Evolutionary conservation across 1,284 basidiomycete genomes (phyloP).

Genomic region (Psilocybe mexicana): DNA sequence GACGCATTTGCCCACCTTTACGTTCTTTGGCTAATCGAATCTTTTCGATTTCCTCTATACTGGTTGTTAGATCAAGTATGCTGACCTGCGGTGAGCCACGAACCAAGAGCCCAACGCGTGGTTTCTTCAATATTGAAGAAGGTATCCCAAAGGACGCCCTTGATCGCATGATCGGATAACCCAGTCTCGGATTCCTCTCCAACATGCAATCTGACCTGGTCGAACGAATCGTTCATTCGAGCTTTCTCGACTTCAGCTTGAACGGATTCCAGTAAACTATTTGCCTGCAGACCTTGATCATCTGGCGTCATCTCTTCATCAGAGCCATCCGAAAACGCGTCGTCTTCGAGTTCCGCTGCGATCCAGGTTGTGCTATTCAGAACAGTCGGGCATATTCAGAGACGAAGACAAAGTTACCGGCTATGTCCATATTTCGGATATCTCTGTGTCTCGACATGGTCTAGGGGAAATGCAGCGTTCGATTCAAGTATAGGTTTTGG

Average conservation of each 20-base stretch:
- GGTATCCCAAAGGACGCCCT: slow-evolving; percentile 84
- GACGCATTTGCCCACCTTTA: slow-evolving; percentile 70
- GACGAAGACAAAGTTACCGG: slow-evolving; percentile 51
- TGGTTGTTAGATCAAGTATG: slow-evolving; percentile 9
- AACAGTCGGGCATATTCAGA: neutral
- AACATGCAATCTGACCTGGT: slow-evolving; percentile 65
- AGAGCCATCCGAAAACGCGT: slow-evolving; percentile 68
- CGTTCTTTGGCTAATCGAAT: slow-evolving; percentile 61
- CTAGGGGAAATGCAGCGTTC: neutral
- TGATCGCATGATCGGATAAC: slow-evolving; percentile 75
- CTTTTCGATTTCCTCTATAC: slow-evolving; percentile 60
- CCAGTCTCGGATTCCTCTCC: slow-evolving; percentile 68
- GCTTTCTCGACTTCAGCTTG: slow-evolving; percentile 44
- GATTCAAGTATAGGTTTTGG: neutral
- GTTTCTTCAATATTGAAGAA: slow-evolving; percentile 87
- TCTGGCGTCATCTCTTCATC: slow-evolving; percentile 72
- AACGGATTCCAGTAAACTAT: slow-evolving; percentile 10
- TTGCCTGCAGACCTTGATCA: slow-evolving; percentile 54
- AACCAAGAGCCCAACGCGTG: slow-evolving; percentile 73
- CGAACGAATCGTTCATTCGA: slow-evolving; percentile 71
- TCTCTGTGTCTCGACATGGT: slow-evolving; percentile 88
- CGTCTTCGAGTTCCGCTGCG: slow-evolving; percentile 76
- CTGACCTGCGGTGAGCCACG: slow-evolving; percentile 26
- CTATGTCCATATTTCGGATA: slow-evolving; percentile 86
- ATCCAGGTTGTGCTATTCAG: slow-evolving; percentile 4